Evolutionary conservation across 768 basidiomycete species (phyloP), one percentile per base, ranked within the genome.

Genomic region (Boletellus emodensis): DNA sequence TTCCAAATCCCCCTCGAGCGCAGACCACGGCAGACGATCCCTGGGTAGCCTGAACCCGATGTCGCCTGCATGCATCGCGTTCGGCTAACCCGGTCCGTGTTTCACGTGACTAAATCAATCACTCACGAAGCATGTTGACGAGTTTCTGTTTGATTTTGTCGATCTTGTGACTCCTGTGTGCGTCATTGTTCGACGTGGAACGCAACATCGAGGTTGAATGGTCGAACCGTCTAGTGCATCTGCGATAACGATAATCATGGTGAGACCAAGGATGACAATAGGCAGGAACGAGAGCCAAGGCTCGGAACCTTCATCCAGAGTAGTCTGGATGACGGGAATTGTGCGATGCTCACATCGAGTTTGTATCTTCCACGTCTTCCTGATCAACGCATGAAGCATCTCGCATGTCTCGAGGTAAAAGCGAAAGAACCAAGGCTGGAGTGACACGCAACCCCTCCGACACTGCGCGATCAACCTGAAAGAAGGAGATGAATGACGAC

Each of bases 81-180:
- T 45, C 44, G 10, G 20, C 20, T 3, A 30, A 30, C 14, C 24
- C 10, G 6, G 12, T 28, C 3, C 20, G 15, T 17, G 12, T 35
- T 34, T 22, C 18, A 22, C 13, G 10, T 15, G 10, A 36, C 4
- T 7, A 10, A n/a, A n/a, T n/a, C n/a, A 14, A 40, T 13, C 9
- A 49, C 55, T 43, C 9, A 56, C 55, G 43, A 44, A 56, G 51
- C 57, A 56, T 52, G 1, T 44, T 12, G 9, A 47, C 33, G 7
- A 54, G 46, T 8, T 18, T 36, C 10, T 44, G 28, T 32, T 39
- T 42, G 32, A 52, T 44, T 15, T 34, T 7, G n/a, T 48, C 36
- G 0, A 56, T 46, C 52, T 46, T 56, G 10, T 12, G 40, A 7
- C 11, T 20, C 13, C 18, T 46, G 11, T 35, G 18, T 2, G 13